Percentiles rank a stretch among this genome's conserved stretches.
Conservation (phyloP, 163 green algal species). For the Scenedesmus sp. region DNA sequence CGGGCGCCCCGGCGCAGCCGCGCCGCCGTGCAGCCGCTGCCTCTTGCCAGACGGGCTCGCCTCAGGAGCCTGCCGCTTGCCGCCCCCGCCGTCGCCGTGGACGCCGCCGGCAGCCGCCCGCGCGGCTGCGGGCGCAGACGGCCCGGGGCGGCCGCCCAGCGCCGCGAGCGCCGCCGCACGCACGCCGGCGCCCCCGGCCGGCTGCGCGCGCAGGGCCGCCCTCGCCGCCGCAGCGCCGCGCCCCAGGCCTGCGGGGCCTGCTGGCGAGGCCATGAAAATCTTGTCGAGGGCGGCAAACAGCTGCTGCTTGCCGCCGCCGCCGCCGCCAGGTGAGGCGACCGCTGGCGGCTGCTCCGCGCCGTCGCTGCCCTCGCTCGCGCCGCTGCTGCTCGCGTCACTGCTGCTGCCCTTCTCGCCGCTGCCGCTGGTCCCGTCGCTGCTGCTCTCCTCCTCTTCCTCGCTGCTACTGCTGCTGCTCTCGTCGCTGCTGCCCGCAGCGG, state of each 20-base stretch:
- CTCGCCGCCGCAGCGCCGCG: too few species aligned
- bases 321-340: not conserved
- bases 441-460: constrained; percentile 18
- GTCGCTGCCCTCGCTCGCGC: not conserved
- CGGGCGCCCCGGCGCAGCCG: too few species aligned
- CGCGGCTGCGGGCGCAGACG: too few species aligned
- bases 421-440: not conserved
- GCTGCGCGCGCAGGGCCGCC: not conserved
- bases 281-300: constrained; percentile 23
- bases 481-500: too few species aligned
- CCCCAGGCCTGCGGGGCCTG: not conserved
- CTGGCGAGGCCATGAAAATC: constrained; percentile 14
- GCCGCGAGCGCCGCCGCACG: not conserved
- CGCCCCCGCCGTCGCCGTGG: too few species aligned
- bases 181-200: not conserved
- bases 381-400: not conserved
- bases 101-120: too few species aligned
- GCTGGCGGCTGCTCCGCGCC: not conserved
- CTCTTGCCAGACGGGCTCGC: too few species aligned
- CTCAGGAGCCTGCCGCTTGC: too few species aligned
- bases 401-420: constrained; percentile 20
- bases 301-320: not conserved
- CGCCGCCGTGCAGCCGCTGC: too few species aligned
- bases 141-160: not conserved
- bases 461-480: constrained; percentile 10